Conservation (phyloP, 108 stramenopile species). For the Epipyxis sp. region DNA sequence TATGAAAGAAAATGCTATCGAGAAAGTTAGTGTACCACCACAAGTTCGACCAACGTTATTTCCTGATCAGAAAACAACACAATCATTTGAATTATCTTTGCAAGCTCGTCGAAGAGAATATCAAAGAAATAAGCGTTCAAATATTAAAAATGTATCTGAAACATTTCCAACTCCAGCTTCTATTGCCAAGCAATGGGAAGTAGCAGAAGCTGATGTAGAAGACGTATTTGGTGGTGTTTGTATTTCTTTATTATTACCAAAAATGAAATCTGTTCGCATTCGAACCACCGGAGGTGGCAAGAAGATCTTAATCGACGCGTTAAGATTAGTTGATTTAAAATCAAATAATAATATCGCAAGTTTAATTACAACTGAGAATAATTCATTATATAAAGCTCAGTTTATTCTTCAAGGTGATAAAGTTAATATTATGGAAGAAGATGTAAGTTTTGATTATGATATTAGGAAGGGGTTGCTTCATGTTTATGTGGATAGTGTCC, state of each 20-base stretch:
- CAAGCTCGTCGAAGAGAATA: background rate
- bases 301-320: background rate
- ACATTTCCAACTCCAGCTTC: no score
- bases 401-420: background rate
- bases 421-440: background rate
- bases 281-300: no score
- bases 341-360: background rate
- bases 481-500: background rate
- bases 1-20: background rate
- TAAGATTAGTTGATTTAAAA: background rate
- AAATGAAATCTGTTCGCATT: background rate
- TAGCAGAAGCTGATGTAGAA: slow-evolving; percentile 7
- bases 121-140: background rate
- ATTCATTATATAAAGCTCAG: background rate
- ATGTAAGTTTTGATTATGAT: background rate
- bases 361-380: background rate
- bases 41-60: background rate
- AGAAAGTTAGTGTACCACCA: background rate
- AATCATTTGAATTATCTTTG: background rate
- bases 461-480: background rate
- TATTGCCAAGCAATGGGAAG: background rate
- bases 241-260: background rate
- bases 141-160: no score
- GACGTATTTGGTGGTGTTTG: background rate
- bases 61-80: background rate